Percentiles rank a stretch among this genome's conserved stretches.
These are phyloP conservation scores for Graphilbum fragrans DNA, from an alignment of 2,329 filamentous ascomycete species.

Conservation along the genomic window DNA sequence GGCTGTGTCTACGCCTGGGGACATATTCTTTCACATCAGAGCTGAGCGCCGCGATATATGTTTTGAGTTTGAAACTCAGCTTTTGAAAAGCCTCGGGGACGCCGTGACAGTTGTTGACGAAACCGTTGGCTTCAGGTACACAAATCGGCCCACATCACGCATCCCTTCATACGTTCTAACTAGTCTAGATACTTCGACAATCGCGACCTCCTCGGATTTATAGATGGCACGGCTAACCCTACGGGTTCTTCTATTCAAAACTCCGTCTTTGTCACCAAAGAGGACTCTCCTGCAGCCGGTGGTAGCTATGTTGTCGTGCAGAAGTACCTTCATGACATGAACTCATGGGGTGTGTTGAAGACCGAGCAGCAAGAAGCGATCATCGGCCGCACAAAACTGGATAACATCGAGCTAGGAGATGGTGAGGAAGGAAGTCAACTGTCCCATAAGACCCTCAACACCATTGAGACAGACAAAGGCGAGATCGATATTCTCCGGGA, in stretches of 20 bases:
- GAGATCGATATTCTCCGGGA: slow-evolving; percentile 43
- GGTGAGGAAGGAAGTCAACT: slow-evolving; percentile 24
- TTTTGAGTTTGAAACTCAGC: slow-evolving; percentile 46
- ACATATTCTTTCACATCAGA: slow-evolving; percentile 46
- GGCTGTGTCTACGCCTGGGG: slow-evolving; percentile 42
- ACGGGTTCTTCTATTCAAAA: slow-evolving; percentile 28
- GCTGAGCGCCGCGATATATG: slow-evolving; percentile 42
- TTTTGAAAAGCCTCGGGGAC: slow-evolving; percentile 34
- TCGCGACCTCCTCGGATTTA: slow-evolving; percentile 45
- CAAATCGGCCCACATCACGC: too few relatives aligned
- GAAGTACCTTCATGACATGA: slow-evolving; percentile 43
- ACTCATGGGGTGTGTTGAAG: slow-evolving; percentile 29
- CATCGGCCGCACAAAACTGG: slow-evolving; percentile 44
- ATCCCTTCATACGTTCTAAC: too few relatives aligned
- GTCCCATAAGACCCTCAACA: slow-evolving; percentile 42
- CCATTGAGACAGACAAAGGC: slow-evolving; percentile 37
- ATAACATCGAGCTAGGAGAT: slow-evolving; percentile 45
- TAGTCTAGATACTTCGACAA: slow-evolving; percentile 39
- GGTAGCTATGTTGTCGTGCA: slow-evolving; percentile 49
- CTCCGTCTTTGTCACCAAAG: slow-evolving; percentile 28
- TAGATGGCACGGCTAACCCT: slow-evolving; percentile 49
- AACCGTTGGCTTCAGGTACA: slow-evolving; percentile 38
- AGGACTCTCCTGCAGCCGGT: slow-evolving; percentile 25
- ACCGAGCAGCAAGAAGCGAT: slow-evolving; percentile 41
- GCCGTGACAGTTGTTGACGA: slow-evolving; percentile 35